Percentiles rank a stretch among this genome's conserved stretches.
These are phyloP conservation scores for Puya raimondii DNA, from an alignment of 176 grass and related monocot genomes.

Conservation along the genomic window DNA sequence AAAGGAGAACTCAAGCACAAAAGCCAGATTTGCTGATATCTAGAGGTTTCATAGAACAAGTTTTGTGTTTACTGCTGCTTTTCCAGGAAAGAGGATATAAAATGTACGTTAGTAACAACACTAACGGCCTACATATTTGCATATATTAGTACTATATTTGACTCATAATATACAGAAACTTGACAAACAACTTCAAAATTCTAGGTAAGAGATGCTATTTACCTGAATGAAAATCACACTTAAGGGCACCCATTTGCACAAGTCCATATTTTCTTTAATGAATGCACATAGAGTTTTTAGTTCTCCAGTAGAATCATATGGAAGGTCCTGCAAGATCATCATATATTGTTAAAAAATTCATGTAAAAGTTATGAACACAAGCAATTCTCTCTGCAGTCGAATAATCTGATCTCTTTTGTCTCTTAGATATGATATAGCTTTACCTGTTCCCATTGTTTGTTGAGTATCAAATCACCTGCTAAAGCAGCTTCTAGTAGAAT, in stretches of 20 bases:
- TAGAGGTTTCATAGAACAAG: too few species aligned
- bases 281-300: conserved; percentile 53
- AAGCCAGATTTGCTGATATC: too few species aligned
- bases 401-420: background rate
- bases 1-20: too few species aligned
- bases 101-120: background rate
- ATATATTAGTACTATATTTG: background rate
- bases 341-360: background rate
- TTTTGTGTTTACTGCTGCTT: too few species aligned
- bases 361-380: background rate
- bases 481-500: conserved; percentile 40
- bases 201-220: background rate
- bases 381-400: background rate
- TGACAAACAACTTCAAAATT: background rate
- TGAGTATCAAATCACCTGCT: conserved; percentile 36
- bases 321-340: conserved; percentile 50
- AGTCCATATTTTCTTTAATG: conserved; percentile 54
- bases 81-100: too few species aligned
- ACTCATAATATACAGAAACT: background rate
- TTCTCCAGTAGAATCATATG: conserved; percentile 66
- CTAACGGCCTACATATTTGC: background rate
- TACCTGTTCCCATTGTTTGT: conserved; percentile 72
- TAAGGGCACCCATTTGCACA: conserved; percentile 50
- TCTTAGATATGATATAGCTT: background rate
- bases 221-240: conserved; percentile 59